Percentiles rank a stretch among this genome's conserved stretches.
phyloP scores from a whole-genome alignment of 2,329 filamentous ascomycete species.

The Rutstroemia sydowiana region DNA sequence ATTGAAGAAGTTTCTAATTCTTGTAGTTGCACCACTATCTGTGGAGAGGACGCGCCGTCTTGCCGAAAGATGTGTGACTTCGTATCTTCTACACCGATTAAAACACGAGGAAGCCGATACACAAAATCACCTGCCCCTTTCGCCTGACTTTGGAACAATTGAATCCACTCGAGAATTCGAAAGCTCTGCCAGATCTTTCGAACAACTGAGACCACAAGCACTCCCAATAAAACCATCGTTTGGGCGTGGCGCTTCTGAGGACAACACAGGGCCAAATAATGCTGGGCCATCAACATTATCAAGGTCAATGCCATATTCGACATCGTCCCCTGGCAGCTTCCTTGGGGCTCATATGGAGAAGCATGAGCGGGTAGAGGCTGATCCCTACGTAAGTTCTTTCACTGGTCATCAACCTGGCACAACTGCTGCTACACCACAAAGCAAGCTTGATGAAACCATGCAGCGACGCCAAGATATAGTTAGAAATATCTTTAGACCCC shows the following conservation, averaged over 20 bases:
- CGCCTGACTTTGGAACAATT: neutral
- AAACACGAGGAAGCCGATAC: slow-evolving; percentile 27
- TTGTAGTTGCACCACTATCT: slow-evolving; percentile 43
- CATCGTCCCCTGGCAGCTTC: slow-evolving; percentile 23
- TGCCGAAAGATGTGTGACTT: slow-evolving; percentile 45
- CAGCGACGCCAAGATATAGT: slow-evolving; percentile 32
- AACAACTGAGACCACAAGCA: slow-evolving; percentile 4
- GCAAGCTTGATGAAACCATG: slow-evolving; percentile 2
- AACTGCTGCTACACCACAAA: neutral
- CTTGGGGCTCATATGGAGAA: slow-evolving; percentile 14
- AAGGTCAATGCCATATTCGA: slow-evolving; percentile 19
- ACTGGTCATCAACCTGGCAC: slow-evolving; percentile 1
- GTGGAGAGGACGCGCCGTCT: slow-evolving; percentile 52
- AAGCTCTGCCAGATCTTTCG: neutral
- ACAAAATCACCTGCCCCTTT: neutral
- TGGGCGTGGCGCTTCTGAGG: neutral
- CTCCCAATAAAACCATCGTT: slow-evolving; percentile 1
- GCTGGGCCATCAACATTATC: neutral
- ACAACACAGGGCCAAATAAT: neutral
- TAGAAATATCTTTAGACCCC: slow-evolving; percentile 60
- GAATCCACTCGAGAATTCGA: slow-evolving; percentile 1
- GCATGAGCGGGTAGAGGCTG: slow-evolving; percentile 1
- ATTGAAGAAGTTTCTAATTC: slow-evolving; percentile 5
- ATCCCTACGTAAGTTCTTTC: neutral
- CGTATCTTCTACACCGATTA: slow-evolving; percentile 39